phyloP scores from a whole-genome alignment of 441 rosid genomes.

The Geranium incanum region DNA sequence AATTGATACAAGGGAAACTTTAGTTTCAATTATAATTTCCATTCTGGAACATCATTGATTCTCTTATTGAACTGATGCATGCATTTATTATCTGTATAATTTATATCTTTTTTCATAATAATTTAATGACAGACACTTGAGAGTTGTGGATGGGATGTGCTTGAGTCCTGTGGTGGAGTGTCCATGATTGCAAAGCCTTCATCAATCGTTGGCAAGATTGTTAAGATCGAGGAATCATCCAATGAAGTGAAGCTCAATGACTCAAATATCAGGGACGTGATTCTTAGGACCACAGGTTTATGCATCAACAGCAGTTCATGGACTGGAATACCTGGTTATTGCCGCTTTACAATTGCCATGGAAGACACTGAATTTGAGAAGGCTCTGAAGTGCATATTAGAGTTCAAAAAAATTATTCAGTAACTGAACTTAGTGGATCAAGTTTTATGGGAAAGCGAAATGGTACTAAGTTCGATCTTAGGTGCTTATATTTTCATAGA shows the following conservation, averaged over 20 bases:
- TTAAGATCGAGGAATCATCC: slow-evolving; percentile 31
- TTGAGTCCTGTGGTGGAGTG: slow-evolving; percentile 54
- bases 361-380: slow-evolving; percentile 62
- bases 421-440: slow-evolving; percentile 15
- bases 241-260: slow-evolving; percentile 44
- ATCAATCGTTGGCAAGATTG: slow-evolving; percentile 47
- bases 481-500: background rate
- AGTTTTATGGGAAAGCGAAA: background rate
- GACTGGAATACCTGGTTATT: slow-evolving; percentile 83
- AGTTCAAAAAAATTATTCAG: slow-evolving; percentile 37
- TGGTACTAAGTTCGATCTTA: background rate
- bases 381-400: slow-evolving; percentile 58
- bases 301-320: slow-evolving; percentile 76
- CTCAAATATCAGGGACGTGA: slow-evolving; percentile 61
- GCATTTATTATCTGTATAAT: background rate
- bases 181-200: slow-evolving; percentile 84
- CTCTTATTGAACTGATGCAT: background rate
- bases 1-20: background rate
- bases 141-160: slow-evolving; percentile 77
- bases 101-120: background rate
- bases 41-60: background rate
- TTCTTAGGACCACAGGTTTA: slow-evolving; percentile 59
- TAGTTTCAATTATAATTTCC: background rate
- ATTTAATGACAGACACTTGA: slow-evolving; percentile 45
- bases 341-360: slow-evolving; percentile 73